Evolutionary conservation across 352 stramenopile genomes (phyloP), one percentile per base, ranked within the genome.

Genomic region (Discostella stelligera): DNA sequence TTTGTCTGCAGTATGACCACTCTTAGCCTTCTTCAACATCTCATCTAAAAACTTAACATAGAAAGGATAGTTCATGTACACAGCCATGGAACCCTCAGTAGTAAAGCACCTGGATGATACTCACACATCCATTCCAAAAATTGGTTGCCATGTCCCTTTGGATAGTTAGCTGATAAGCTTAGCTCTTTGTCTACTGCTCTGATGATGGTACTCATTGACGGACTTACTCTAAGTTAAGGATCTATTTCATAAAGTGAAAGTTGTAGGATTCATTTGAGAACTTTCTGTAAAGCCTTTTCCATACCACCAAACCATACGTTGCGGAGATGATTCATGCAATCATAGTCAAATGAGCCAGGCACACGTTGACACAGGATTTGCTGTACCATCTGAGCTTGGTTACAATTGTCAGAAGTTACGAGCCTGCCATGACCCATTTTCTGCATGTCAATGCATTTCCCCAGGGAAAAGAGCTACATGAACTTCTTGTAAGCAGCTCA

Each of bases 61-160:
- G 49, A 68, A 67, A 23, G 16, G 44, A 13, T 32, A 60, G 59
- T 79, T 74, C 63, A 27, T 66, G 58, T 79, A 79, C 8, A 73
- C 21, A 23, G 71, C 52, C 18, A n/a, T n/a, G 6, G 61, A 27
- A 14, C 64, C 71, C 20, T 79, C 71, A 74, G 27, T 16, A 74
- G 18, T 16, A 71, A 32, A 18, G 49, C 44, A 32, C 44, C 48
- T 14, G 18, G 44, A 60, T 71, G 49, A 30, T 62, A 32, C 9
- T 30, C 18, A 18, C 54, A 14, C 20, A 71, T 62, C 41, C 10
- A 71, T 37, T 32, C 18, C 11, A 23, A 14, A 21, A 62, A 62
- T 10, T 32, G 14, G 11, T 62, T 50, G 10, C 63, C 63, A 52
- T 71, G n/a, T 32, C 63, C 63, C 16, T 61, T 71, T 13, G 39